Conservation (phyloP, 2,329 filamentous ascomycete genomes). For the Hymenoscyphus repandus region DNA sequence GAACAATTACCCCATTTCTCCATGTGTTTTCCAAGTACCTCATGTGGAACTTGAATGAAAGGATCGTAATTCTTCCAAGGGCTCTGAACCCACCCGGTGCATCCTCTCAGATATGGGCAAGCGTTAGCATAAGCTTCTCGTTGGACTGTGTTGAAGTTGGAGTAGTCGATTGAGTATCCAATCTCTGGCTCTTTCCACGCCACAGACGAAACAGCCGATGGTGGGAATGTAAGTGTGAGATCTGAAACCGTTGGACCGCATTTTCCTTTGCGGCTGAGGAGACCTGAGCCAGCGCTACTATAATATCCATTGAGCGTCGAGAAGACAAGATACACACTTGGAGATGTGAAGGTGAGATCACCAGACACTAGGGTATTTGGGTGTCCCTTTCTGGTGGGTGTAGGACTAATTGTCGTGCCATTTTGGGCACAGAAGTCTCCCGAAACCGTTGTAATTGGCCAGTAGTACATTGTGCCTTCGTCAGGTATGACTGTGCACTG, state of each 20-base stretch:
- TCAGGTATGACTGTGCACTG: background rate
- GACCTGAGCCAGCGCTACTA: background rate
- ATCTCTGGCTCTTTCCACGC: background rate
- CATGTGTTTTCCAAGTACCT: background rate
- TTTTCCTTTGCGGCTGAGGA: background rate
- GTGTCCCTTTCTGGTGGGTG: background rate
- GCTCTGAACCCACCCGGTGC: background rate
- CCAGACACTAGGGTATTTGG: background rate
- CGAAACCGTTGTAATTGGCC: background rate
- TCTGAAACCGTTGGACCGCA: background rate
- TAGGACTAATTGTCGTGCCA: background rate
- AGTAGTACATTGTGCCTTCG: background rate
- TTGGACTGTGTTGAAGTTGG: background rate
- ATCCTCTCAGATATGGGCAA: background rate
- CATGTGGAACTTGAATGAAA: background rate
- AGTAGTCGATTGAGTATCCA: background rate
- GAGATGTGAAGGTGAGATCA: background rate
- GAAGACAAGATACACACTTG: background rate
- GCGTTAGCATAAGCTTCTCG: background rate
- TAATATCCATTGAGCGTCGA: background rate
- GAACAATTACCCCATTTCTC: background rate
- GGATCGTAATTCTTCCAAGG: background rate
- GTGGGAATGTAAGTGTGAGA: background rate
- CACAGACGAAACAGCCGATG: background rate
- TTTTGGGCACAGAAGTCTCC: slow-evolving; percentile 1